These are phyloP conservation scores for Ceratonia siliqua DNA, from an alignment of 306 rosid genomes.

Conservation along the genomic window DNA sequence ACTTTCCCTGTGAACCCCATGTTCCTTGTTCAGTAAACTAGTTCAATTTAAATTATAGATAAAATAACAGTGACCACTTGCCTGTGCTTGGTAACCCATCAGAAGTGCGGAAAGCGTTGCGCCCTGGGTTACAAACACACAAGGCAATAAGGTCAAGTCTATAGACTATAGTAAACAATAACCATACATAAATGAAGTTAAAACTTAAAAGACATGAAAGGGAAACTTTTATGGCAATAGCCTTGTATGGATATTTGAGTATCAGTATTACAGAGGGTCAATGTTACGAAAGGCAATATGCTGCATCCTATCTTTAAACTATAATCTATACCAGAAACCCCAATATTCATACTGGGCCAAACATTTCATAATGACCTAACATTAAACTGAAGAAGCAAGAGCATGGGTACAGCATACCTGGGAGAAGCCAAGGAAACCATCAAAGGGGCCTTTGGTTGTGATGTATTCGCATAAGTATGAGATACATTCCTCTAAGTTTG, in stretches of 20 bases:
- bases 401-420: constrained; percentile 50
- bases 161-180: neutral
- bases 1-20: constrained; percentile 64
- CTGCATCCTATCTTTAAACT: too few relatives aligned
- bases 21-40: constrained; percentile 6
- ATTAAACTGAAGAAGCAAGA: neutral
- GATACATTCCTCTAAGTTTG: constrained; percentile 78
- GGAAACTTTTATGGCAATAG: too few relatives aligned
- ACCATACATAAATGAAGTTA: neutral
- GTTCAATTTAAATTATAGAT: neutral
- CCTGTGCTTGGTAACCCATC: constrained; percentile 79
- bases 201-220: too few relatives aligned
- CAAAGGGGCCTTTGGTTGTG: constrained; percentile 77
- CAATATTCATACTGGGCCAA: too few relatives aligned
- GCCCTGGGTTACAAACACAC: constrained; percentile 46
- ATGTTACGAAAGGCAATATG: too few relatives aligned
- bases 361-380: neutral
- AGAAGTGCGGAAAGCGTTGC: constrained; percentile 75
- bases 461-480: constrained; percentile 71
- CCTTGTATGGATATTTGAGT: too few relatives aligned
- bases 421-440: constrained; percentile 81
- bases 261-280: too few relatives aligned
- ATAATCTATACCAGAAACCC: too few relatives aligned
- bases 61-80: constrained; percentile 24
- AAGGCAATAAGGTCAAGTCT: neutral